Evolutionary conservation across 768 basidiomycete species (phyloP), one percentile per base, ranked within the genome.

Genomic region (Boletus subparvulus): DNA sequence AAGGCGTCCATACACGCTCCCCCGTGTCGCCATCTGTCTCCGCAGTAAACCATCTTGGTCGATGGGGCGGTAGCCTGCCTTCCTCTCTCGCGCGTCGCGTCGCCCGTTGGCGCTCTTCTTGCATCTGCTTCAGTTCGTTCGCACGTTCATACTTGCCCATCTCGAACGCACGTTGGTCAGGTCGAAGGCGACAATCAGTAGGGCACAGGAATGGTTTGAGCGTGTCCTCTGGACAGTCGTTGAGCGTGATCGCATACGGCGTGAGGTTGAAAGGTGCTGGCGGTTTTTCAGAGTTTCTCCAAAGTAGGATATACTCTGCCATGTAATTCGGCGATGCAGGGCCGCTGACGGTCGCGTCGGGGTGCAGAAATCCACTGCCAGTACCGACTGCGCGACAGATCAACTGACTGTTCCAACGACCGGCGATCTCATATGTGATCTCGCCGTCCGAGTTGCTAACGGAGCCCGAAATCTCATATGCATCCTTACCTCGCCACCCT

Each of bases 81-180:
- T 83, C 83, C 71, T 97, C 94, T 50, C 95, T 73, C 35, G 82
- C 81, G 52, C 79, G 81, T 55, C 95, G 75, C 14, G 88, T 92
- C 44, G 73, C 75, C 11, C 78, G 66, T 74, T 98, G 94, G 65
- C 78, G 82, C 61, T 94, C 93, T 68, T 98, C 95, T 69, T 93
- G 91, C 64, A 75, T 75, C 40, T 78, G 75, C 77, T 93, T 98
- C 66, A 90, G 77, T 55, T 78, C 83, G 69, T 91, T 97, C 56
- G 90, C 93, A 46, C 83, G 78, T 64, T 90, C 93, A 64, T 93
- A 95, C 66, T 82, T 78, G 42, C 93, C 95, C 61, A 86, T 68
- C 77, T 98, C 95, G 70, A 98, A 98, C 26, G 95, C 94, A 28
- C 95, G 81, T 69, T 97, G 94, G 69, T 98, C 95, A 0, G 94